Percentiles rank a stretch among this genome's conserved stretches.
phyloP scores from a whole-genome alignment of 306 rosid species.

The Sophora flavescens region DNA sequence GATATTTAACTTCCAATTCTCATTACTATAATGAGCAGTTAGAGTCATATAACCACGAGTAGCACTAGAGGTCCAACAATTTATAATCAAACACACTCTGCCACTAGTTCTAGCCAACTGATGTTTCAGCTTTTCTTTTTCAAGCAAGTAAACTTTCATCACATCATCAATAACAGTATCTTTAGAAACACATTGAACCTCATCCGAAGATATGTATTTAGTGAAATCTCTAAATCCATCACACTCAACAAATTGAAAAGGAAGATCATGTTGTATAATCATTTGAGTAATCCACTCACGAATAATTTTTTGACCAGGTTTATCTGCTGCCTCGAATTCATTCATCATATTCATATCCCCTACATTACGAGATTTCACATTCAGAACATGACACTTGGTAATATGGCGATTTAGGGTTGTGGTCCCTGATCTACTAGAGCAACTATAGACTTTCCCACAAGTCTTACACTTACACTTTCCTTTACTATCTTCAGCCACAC shows the following conservation, averaged over 20 bases:
- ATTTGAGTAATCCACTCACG: slow-evolving; percentile 4
- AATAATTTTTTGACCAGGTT: not conserved
- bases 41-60: not conserved
- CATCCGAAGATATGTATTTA: not conserved
- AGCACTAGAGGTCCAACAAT: not conserved
- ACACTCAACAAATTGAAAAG: slow-evolving; percentile 29
- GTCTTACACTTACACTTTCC: not conserved
- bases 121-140: slow-evolving; percentile 23
- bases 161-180: slow-evolving; percentile 16
- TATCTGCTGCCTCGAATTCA: not conserved
- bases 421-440: not conserved
- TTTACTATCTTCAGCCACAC: not conserved
- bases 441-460: not conserved
- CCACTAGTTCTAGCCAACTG: slow-evolving; percentile 30
- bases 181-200: slow-evolving; percentile 14
- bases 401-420: not conserved
- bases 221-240: not conserved
- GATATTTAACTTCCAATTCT: slow-evolving; percentile 22
- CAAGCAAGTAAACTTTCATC: slow-evolving; percentile 29
- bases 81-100: slow-evolving; percentile 1
- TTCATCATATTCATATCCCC: not conserved
- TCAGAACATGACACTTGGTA: not conserved
- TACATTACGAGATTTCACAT: not conserved
- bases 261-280: slow-evolving; percentile 22
- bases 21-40: slow-evolving; percentile 35